Base-by-base conservation (phyloP, 2,329 filamentous ascomycete species). In the Aspergillus viridinutans region DNA sequence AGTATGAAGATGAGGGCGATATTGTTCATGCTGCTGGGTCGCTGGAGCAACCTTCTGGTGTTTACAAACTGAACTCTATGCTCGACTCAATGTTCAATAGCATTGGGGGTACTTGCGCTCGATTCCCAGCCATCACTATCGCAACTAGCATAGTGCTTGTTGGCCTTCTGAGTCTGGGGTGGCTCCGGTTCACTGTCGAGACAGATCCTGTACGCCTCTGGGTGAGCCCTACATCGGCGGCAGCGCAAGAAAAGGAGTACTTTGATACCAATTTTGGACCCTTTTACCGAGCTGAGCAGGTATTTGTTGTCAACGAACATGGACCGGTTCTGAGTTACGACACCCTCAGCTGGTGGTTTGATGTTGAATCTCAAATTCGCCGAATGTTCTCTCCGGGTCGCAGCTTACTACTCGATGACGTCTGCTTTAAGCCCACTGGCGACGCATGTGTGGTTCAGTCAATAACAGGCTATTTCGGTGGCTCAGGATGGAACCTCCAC, bases 201-300 rank as follows among this genome's bases (percentile, higher is more conserved):
- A 90, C 82, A 23, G 89, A 97, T 60, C 94, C 94, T 5, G 94
- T 95, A 10, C 86, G 90, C 50, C 79, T 99, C 8, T 99, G 94
- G 94, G 94, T 99, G n/a, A 92, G 93, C 66, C 94, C 94, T 7
- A 89, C 89, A 8, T 97, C 94, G 3, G 85, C 87, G 50, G 93
- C 95, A 21, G 94, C 94, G 0, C 84, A 91, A 70, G 93, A 99
- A 72, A 99, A 99, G 77, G 83, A 83, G 1, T 99, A 95, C 71
- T 99, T 97, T 63, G 95, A 99, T 70, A 73, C 84, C 38, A 92
- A 91, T 65, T 99, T 99, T 71, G 95, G 94, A 0, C 92, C 93
- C 0, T 99, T 99, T 69, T 99, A 94, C 75, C 89, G 94, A 43
- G 89, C 92, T 0, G 90, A 99, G 72, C 94, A 99, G 75, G 85